A percentile compares a stretch with the other conserved stretches of the same genome.
Evolutionary conservation across 768 basidiomycete species (phyloP).

Genomic region (Trametes gibbosa): DNA sequence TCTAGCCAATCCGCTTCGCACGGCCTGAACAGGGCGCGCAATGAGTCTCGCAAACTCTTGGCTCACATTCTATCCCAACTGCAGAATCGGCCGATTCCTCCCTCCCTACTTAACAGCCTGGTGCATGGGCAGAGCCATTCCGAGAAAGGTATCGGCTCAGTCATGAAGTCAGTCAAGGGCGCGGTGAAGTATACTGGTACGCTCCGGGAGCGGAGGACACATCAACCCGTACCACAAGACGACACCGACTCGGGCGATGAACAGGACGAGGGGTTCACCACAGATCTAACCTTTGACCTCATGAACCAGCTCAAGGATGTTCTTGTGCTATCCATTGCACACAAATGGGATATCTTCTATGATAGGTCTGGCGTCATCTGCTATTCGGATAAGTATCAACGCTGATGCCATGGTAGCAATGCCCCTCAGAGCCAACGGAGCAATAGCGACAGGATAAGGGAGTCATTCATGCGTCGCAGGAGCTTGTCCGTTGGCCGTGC

Average conservation of each 20-base stretch:
- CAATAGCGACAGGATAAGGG: slow-evolving; percentile 14
- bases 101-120: slow-evolving; percentile 44
- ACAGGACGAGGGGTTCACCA: slow-evolving; percentile 46
- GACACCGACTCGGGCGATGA: slow-evolving; percentile 38
- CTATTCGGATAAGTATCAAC: background rate
- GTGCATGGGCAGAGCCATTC: slow-evolving; percentile 9
- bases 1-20: slow-evolving; percentile 16
- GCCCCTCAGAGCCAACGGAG: slow-evolving; percentile 8
- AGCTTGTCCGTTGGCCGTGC: slow-evolving; percentile 9
- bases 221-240: slow-evolving; percentile 30
- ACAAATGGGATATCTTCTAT: slow-evolving; percentile 64
- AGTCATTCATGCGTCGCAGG: slow-evolving; percentile 14
- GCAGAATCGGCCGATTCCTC: slow-evolving; percentile 53
- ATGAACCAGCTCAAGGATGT: slow-evolving; percentile 63
- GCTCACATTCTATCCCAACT: slow-evolving; percentile 63
- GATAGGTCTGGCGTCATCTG: slow-evolving; percentile 38
- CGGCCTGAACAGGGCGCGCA: slow-evolving; percentile 41
- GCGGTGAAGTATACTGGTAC: slow-evolving; percentile 27
- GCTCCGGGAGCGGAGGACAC: slow-evolving; percentile 17
- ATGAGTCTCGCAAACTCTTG: slow-evolving; percentile 69
- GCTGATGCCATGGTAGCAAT: background rate
- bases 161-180: slow-evolving; percentile 21
- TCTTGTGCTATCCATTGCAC: slow-evolving; percentile 50
- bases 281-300: slow-evolving; percentile 64
- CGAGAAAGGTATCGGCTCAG: slow-evolving; percentile 16